Conservation (phyloP, 768 basidiomycete genomes). For the Naganishia antarctica region DNA sequence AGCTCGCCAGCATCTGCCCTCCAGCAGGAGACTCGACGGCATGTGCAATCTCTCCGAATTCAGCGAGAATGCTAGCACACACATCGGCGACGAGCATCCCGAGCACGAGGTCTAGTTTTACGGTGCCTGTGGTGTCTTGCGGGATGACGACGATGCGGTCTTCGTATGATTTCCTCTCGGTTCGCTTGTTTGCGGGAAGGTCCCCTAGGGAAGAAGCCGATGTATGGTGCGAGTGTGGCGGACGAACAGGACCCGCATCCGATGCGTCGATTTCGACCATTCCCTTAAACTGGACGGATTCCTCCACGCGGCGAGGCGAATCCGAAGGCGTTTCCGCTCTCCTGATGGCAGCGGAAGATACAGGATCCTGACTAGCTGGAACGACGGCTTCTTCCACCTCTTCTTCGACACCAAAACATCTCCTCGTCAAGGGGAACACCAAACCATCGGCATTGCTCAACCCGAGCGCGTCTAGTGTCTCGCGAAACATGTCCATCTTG, state of each 20-base stretch:
- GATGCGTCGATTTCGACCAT: slow-evolving; percentile 70
- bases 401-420: slow-evolving; percentile 35
- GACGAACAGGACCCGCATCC: slow-evolving; percentile 50
- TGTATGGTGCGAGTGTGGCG: not conserved
- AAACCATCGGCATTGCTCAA: slow-evolving; percentile 21
- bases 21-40: slow-evolving; percentile 75
- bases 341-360: not conserved
- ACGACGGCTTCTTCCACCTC: slow-evolving; percentile 5
- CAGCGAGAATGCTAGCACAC: slow-evolving; percentile 77
- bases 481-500: slow-evolving; percentile 25
- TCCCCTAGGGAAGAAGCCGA: slow-evolving; percentile 48
- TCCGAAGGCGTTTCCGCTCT: not conserved
- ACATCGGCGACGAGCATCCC: slow-evolving; percentile 83
- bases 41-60: slow-evolving; percentile 77
- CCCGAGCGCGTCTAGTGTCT: slow-evolving; percentile 2
- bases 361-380: not conserved
- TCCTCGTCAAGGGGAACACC: slow-evolving; percentile 30
- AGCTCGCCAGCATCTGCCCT: slow-evolving; percentile 66
- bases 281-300: slow-evolving; percentile 25
- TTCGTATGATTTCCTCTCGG: slow-evolving; percentile 56
- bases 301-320: slow-evolving; percentile 17
- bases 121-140: slow-evolving; percentile 55
- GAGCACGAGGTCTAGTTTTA: slow-evolving; percentile 76
- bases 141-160: slow-evolving; percentile 75
- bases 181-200: slow-evolving; percentile 16